phyloP scores from a whole-genome alignment of 192 early-diverging fungal species.

The Pecoramyces ruminantium region DNA sequence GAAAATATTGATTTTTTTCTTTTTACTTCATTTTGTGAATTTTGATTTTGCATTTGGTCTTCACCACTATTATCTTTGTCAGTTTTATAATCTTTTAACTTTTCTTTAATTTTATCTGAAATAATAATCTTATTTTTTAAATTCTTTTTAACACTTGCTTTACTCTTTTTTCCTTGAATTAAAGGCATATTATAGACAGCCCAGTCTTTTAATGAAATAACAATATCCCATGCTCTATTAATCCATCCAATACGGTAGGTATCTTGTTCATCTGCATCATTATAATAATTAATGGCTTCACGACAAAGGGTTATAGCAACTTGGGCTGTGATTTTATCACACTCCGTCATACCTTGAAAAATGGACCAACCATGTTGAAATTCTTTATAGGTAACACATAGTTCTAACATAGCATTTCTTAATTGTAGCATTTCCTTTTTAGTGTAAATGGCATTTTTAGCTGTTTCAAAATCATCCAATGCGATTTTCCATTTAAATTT shows the following conservation, averaged over 20 bases:
- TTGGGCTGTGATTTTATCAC: background rate
- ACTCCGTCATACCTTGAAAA: background rate
- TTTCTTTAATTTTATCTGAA: background rate
- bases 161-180: background rate
- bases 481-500: background rate
- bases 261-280: background rate
- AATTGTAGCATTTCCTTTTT: background rate
- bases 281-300: background rate
- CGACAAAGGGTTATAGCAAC: background rate
- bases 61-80: background rate
- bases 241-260: background rate
- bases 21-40: background rate
- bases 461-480: background rate
- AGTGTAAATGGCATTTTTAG: background rate
- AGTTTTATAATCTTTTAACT: background rate
- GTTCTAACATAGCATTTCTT: background rate
- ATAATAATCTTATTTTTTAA: background rate
- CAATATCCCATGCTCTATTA: background rate
- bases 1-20: background rate
- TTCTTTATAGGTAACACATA: background rate
- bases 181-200: background rate
- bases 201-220: background rate
- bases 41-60: background rate
- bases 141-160: background rate
- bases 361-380: background rate